Evolutionary conservation across 306 rosid genomes (phyloP), one percentile per base, ranked within the genome.

Genomic region (Malus asiatica): DNA sequence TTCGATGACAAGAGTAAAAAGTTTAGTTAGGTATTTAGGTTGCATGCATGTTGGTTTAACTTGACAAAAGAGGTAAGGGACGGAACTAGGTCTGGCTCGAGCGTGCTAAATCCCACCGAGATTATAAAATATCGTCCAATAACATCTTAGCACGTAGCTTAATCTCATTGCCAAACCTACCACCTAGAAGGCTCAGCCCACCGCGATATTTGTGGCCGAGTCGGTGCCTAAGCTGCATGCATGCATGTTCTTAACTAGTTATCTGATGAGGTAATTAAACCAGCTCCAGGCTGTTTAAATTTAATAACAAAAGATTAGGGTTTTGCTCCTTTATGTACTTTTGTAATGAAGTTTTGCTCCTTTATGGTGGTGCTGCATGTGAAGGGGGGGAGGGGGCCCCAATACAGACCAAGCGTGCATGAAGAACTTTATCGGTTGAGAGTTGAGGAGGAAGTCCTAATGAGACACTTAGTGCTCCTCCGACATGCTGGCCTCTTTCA

Each of bases 341-440:
- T 57, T 57, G 62, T 20, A 19, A 57, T n/a, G 62, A 57, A 57
- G 27, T 57, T 57, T 8, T 25, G 10, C 25, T n/a, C 62, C 13
- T 14, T 25, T 18, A 45, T 20, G 45, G 87, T 82, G 89, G 71
- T 27, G 66, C 19, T 6, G 46, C 88, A 88, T 81, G 91, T 79
- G 89, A 61, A 4, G 66, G 63, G 60, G 76, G 86, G 82, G 48
- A 5, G 58, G 63, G 65, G 79, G 84, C 80, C 80, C 78, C 86
- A 51, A 32, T 66, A 3, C 6, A 58, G 11, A n/a, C 22, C 20
- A 62, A 27, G 42, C 42, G 35, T 30, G 68, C 68, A 40, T 18
- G 45, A 62, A 62, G 70, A 61, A 48, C 86, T 71, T 74, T 83
- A 71, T 51, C 68, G 42, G 53, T 62, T 59, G 79, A 83, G 82